phyloP scores from a whole-genome alignment of 2,329 filamentous ascomycete species.

The Calonectria henricotiae region DNA sequence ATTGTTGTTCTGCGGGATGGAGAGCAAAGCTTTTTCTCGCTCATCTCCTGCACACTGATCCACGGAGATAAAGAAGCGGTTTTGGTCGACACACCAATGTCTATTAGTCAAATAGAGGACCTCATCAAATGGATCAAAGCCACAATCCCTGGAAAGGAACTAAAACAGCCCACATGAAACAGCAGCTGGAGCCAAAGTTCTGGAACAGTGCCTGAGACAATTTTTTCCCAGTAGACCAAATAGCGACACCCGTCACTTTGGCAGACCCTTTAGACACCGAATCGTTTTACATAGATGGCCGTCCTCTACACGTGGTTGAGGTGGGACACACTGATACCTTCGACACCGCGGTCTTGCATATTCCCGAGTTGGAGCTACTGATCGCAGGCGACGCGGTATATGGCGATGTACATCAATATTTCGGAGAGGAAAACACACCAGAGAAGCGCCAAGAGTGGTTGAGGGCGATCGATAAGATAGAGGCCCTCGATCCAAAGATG shows the following conservation, averaged over 20 bases:
- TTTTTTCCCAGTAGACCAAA: constrained; percentile 16
- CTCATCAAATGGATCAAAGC: constrained; percentile 28
- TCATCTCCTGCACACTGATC: constrained; percentile 30
- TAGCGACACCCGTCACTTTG: neutral
- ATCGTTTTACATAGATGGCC: neutral
- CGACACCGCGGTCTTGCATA: constrained; percentile 18
- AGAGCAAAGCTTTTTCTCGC: constrained; percentile 14
- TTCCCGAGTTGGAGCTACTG: constrained; percentile 21
- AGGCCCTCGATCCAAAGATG: constrained; percentile 11
- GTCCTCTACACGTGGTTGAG: neutral
- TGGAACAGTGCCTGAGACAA: constrained; percentile 5
- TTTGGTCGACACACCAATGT: constrained; percentile 27
- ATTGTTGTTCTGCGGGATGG: neutral
- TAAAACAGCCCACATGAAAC: constrained; percentile 27
- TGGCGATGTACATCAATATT: constrained; percentile 28
- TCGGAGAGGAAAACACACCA: constrained; percentile 16
- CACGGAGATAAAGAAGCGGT: constrained; percentile 21
- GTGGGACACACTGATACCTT: constrained; percentile 32
- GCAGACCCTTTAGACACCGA: neutral
- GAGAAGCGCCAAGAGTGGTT: constrained; percentile 29
- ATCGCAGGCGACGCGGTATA: constrained; percentile 31
- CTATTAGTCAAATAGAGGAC: neutral
- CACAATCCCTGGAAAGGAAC: neutral
- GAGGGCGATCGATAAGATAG: constrained; percentile 26
- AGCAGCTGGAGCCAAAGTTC: constrained; percentile 22